Conservation (phyloP, 1,284 basidiomycete species). For the Hymenochaete sp. region DNA sequence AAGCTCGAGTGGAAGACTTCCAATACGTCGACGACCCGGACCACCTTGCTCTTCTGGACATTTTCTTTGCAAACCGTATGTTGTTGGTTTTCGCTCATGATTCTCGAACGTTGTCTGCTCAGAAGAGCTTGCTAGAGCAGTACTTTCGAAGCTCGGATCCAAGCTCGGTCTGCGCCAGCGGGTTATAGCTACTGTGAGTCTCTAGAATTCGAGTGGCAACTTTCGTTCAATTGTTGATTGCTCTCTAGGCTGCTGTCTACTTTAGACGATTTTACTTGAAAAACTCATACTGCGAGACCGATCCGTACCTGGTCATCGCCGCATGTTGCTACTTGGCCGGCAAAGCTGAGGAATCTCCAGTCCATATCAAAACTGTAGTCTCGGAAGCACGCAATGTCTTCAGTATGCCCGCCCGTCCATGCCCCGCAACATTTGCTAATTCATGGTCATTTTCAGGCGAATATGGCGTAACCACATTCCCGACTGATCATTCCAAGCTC, state of each 20-base stretch:
- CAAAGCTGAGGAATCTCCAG: constrained; percentile 92
- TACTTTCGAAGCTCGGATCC: constrained; percentile 83
- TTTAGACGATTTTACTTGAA: constrained; percentile 93
- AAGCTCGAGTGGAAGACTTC: constrained; percentile 69
- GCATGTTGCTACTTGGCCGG: constrained; percentile 94
- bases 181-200: constrained; percentile 88
- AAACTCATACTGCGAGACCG: constrained; percentile 89
- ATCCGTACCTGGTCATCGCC: constrained; percentile 86
- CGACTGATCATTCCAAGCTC: constrained; percentile 81
- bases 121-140: constrained; percentile 30
- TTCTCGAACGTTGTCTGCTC: background rate
- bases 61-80: constrained; percentile 79
- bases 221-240: no score
- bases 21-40: constrained; percentile 69
- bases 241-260: constrained; percentile 87
- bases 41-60: constrained; percentile 68
- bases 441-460: constrained; percentile 36
- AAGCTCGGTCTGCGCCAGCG: constrained; percentile 79
- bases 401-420: constrained; percentile 41
- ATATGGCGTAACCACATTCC: constrained; percentile 68
- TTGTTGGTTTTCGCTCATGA: constrained; percentile 5
- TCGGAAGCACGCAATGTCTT: constrained; percentile 75
- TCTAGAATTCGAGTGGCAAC: no score
- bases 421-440: background rate
- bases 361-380: constrained; percentile 92